Conservation (phyloP, 305 asterid genomes). For the Andrographis paniculata region DNA sequence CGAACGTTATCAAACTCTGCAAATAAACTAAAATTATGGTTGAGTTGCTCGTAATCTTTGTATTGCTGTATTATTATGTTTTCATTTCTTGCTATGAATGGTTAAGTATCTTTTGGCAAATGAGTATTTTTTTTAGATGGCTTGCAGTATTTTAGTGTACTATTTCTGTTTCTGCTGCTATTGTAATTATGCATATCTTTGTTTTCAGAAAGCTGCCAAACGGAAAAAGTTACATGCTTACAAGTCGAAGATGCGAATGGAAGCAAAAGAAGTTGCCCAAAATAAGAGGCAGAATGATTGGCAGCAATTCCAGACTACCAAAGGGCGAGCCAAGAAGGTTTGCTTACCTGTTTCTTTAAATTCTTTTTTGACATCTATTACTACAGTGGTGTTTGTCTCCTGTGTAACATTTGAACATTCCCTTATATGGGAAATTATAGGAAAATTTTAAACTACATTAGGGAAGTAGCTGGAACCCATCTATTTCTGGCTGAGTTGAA, state of each 20-base stretch:
- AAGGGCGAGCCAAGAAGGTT: slow-evolving; percentile 95
- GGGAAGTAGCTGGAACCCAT: too few species aligned
- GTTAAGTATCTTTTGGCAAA: too few species aligned
- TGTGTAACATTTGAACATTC: not conserved
- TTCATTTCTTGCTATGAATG: too few species aligned
- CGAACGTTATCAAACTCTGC: not conserved
- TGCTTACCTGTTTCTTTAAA: not conserved
- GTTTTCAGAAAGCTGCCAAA: slow-evolving; percentile 68
- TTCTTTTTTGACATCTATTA: too few species aligned
- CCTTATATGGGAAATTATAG: too few species aligned
- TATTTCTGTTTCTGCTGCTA: not conserved
- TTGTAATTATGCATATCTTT: not conserved
- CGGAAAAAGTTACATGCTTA: slow-evolving; percentile 86
- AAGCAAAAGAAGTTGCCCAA: slow-evolving; percentile 87
- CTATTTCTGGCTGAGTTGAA: too few species aligned
- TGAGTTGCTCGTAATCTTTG: too few species aligned
- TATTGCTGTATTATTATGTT: too few species aligned
- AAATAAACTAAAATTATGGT: too few species aligned
- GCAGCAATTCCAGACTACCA: slow-evolving; percentile 97
- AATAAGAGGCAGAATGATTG: slow-evolving; percentile 96
- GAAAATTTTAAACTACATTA: too few species aligned
- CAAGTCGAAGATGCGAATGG: slow-evolving; percentile 93
- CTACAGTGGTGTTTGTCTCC: not conserved
- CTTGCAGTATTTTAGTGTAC: not conserved
- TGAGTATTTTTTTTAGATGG: too few species aligned